Percentiles rank a stretch among this genome's conserved stretches.
Evolutionary conservation across 352 stramenopile genomes (phyloP).

Genomic region (Pythium chondricola): DNA sequence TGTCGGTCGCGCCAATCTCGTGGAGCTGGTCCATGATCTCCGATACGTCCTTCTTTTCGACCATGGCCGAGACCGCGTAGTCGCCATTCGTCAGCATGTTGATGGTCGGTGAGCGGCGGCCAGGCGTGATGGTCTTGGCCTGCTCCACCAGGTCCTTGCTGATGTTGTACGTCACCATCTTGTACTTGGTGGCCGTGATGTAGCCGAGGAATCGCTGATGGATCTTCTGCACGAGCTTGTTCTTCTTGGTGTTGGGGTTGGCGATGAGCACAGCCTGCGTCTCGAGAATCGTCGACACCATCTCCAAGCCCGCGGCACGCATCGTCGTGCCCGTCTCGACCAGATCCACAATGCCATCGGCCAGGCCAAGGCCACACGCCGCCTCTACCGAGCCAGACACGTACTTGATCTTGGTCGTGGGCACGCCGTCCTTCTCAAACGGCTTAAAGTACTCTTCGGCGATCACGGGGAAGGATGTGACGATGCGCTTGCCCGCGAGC

Average conservation of each 20-base stretch:
- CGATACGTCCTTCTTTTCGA: slow-evolving; percentile 86
- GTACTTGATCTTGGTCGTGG: slow-evolving; percentile 91
- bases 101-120: slow-evolving; percentile 92
- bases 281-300: slow-evolving; percentile 91
- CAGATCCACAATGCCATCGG: slow-evolving; percentile 97
- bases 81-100: slow-evolving; percentile 86
- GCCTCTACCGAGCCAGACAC: slow-evolving; percentile 98
- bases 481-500: slow-evolving; percentile 95
- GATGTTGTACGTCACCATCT: slow-evolving; percentile 99
- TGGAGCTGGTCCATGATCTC: slow-evolving; percentile 96
- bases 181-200: slow-evolving; percentile 95
- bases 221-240: slow-evolving; percentile 75
- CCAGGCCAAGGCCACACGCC: slow-evolving; percentile 94
- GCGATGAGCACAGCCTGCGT: slow-evolving; percentile 91
- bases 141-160: slow-evolving; percentile 79
- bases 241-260: slow-evolving; percentile 70
- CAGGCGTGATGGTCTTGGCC: slow-evolving; percentile 90
- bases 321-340: slow-evolving; percentile 99
- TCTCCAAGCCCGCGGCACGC: slow-evolving; percentile 93
- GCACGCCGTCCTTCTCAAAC: slow-evolving; percentile 64
- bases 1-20: slow-evolving; percentile 94
- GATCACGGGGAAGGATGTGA: slow-evolving; percentile 95
- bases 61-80: slow-evolving; percentile 89
- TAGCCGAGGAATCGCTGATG: slow-evolving; percentile 95
- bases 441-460: slow-evolving; percentile 93